Percentiles rank a stretch among this genome's conserved stretches.
These are phyloP conservation scores for Papiliotrema nemorosa DNA, from an alignment of 1,284 basidiomycete genomes.

Conservation along the genomic window DNA sequence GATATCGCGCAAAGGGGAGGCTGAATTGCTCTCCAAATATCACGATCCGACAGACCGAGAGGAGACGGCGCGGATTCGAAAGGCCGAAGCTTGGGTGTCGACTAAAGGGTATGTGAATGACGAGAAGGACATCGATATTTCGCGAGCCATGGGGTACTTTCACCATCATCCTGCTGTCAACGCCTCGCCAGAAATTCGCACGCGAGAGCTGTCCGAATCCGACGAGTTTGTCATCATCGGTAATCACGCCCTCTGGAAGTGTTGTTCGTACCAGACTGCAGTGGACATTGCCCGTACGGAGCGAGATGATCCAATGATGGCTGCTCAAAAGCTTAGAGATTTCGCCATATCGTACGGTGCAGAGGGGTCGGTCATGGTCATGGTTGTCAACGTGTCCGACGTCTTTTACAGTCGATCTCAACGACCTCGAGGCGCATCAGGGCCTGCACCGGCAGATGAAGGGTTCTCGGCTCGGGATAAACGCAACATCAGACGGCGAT, in stretches of 20 bases:
- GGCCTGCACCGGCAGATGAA: conserved; percentile 11
- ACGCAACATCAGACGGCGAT: conserved; percentile 33
- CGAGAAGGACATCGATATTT: conserved; percentile 71
- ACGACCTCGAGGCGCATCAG: conserved; percentile 52
- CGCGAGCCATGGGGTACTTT: conserved; percentile 91
- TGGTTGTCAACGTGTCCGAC: conserved; percentile 86
- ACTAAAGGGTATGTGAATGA: conserved; percentile 92
- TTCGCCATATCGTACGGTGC: conserved; percentile 97
- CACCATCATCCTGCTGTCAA: conserved; percentile 88
- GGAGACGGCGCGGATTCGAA: conserved; percentile 82
- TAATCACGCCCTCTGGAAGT: conserved; percentile 91
- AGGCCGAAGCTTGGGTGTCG: conserved; percentile 93
- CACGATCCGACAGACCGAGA: conserved; percentile 87
- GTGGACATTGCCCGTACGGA: conserved; percentile 92
- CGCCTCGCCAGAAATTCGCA: conserved; percentile 73
- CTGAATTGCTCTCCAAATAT: conserved; percentile 69
- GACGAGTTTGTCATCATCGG: conserved; percentile 98
- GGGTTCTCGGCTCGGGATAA: conserved; percentile 24
- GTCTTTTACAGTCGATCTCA: conserved; percentile 59
- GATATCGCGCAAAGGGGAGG: conserved; percentile 73
- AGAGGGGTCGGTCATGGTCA: conserved; percentile 92
- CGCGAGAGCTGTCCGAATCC: conserved; percentile 69
- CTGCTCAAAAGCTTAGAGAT: conserved; percentile 94
- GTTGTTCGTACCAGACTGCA: conserved; percentile 90
- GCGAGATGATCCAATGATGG: conserved; percentile 86